phyloP scores from a whole-genome alignment of 2,329 filamentous ascomycete species.

The Dendryphion nanum region DNA sequence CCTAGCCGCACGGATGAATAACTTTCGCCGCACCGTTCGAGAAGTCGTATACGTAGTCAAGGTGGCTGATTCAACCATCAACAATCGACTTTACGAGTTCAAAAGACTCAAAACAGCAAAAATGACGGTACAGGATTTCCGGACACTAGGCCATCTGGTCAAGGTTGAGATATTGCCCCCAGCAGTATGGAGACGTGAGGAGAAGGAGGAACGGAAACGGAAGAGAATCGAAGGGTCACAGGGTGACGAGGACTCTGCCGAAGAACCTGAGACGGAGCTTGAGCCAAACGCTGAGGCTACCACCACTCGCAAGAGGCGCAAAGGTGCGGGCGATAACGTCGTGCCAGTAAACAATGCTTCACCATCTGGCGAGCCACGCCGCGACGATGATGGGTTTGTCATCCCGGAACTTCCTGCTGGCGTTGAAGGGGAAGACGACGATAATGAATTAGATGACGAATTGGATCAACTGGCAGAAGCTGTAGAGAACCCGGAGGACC shows the following conservation, averaged over 20 bases:
- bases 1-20: slow-evolving; percentile 96
- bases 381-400: slow-evolving; percentile 36
- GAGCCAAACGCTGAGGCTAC: slow-evolving; percentile 4
- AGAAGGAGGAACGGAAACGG: slow-evolving; percentile 41
- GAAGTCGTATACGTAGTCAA: slow-evolving; percentile 99
- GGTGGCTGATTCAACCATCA: slow-evolving; percentile 89
- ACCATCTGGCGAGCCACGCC: slow-evolving; percentile 15
- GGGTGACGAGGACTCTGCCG: not conserved
- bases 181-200: slow-evolving; percentile 68
- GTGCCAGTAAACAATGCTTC: not conserved
- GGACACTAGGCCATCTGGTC: slow-evolving; percentile 63
- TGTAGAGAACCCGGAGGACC: not conserved
- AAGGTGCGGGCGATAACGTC: slow-evolving; percentile 6
- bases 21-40: slow-evolving; percentile 86
- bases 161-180: slow-evolving; percentile 70
- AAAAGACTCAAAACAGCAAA: slow-evolving; percentile 79
- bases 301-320: slow-evolving; percentile 23
- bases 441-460: not conserved
- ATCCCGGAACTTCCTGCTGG: not conserved
- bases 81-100: slow-evolving; percentile 89
- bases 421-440: not conserved
- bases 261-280: not conserved
- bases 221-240: slow-evolving; percentile 9
- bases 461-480: slow-evolving; percentile 3
- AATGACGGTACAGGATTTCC: slow-evolving; percentile 84